A percentile compares a stretch with the other conserved stretches of the same genome.
Conservation (phyloP, 179 eudicot genomes). For the Sideroxylon spinosum region DNA sequence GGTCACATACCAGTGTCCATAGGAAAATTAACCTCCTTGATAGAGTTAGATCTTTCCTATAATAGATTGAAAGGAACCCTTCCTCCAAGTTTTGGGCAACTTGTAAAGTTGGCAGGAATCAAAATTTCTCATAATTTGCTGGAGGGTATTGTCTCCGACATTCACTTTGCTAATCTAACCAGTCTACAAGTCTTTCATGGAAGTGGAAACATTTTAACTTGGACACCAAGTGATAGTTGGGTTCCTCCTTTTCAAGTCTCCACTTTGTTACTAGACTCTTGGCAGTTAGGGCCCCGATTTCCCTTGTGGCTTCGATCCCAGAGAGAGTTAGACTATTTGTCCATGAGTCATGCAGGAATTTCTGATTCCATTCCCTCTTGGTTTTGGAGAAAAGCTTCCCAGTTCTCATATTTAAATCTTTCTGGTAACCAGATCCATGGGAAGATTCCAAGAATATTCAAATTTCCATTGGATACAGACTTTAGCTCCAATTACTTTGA, state of each 20-base stretch:
- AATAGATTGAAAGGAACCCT: constrained; percentile 19
- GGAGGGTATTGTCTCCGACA: constrained; percentile 19
- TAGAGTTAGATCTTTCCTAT: neutral
- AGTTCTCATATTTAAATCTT: neutral
- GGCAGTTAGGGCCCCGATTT: neutral
- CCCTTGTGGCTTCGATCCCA: no score
- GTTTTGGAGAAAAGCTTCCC: no score
- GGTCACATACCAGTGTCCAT: constrained; percentile 16
- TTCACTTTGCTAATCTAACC: constrained; percentile 22
- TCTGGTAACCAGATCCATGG: neutral
- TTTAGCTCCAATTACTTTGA: neutral
- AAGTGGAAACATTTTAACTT: no score
- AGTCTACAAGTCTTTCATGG: no score
- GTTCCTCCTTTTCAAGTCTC: neutral
- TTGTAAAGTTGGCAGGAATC: neutral
- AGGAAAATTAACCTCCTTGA: constrained; percentile 20
- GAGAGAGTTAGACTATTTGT: neutral
- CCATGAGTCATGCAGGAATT: neutral
- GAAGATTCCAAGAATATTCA: neutral
- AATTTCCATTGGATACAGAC: neutral
- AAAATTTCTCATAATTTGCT: neutral
- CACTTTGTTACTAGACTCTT: neutral
- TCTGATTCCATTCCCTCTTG: no score
- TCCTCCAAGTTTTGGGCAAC: constrained; percentile 22
- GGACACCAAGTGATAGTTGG: no score